Conservation (phyloP, 73 alveolate species). For the Paramecium primaurelia region DNA sequence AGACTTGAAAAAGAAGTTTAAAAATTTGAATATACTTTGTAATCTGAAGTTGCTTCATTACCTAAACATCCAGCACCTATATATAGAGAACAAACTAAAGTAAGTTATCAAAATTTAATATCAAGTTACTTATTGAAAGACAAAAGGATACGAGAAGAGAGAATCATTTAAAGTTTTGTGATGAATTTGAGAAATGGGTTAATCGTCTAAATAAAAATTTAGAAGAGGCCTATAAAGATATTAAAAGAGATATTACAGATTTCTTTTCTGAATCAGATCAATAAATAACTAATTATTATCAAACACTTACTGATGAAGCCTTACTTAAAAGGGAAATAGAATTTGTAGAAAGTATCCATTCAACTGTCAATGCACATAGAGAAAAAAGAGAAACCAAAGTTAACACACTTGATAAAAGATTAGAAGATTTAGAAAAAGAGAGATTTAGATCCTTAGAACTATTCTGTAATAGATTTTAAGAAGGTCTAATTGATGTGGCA, state of each 20-base stretch:
- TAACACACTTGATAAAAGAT: conserved; percentile 38
- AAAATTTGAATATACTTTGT: conserved; percentile 11
- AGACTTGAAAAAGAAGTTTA: conserved; percentile 38
- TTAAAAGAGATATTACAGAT: conserved; percentile 56
- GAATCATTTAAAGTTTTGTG: conserved; percentile 27
- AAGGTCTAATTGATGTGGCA: conserved; percentile 50
- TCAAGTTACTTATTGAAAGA: conserved; percentile 31
- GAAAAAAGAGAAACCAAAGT: conserved; percentile 53
- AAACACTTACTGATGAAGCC: conserved; percentile 50
- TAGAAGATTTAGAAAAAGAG: conserved; percentile 56
- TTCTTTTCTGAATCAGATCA: conserved; percentile 45
- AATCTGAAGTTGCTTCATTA: conserved; percentile 55
- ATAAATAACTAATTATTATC: conserved; percentile 29
- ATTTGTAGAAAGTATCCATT: conserved; percentile 36
- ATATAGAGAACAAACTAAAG: conserved; percentile 26
- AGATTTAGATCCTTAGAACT: conserved; percentile 50
- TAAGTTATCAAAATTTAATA: not conserved
- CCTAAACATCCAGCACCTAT: conserved; percentile 41
- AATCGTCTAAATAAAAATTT: conserved; percentile 33
- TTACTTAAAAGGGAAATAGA: conserved; percentile 55
- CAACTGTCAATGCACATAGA: conserved; percentile 16
- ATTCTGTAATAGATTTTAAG: conserved; percentile 49
- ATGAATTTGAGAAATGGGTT: conserved; percentile 60
- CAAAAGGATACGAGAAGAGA: conserved; percentile 47
- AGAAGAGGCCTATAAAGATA: conserved; percentile 60